Base-by-base conservation (phyloP, 345 rosid genomes). In the Salix purpurea region DNA sequence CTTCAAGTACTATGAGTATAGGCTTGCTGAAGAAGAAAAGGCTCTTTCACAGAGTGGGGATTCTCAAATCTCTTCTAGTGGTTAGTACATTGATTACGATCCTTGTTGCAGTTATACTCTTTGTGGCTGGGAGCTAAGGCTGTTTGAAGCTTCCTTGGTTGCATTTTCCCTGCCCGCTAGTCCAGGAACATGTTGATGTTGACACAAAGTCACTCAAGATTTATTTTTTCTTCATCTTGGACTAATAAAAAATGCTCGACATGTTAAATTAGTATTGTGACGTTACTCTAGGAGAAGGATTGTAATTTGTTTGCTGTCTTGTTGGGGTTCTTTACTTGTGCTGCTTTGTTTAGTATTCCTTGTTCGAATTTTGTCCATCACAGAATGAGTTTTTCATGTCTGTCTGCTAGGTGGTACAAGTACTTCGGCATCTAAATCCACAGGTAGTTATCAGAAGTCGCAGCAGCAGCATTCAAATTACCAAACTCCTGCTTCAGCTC, bases 401-500 rank as follows among this genome's bases (percentile, higher is more conserved):
- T 70, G 37, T 77, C 18, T 46, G 19, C 30, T 77, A 90, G 96
- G 86, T 80, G 86, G 81, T 83, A 86, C 80, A 14, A 82, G 84
- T 86, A 40, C 80, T 67, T 81, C 87, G 23, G 79, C 78, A 76
- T 84, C 92, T 65, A 87, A 89, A 67, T 75, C 86, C 18, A 54
- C 84, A 19, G 74, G 72, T 78, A 48, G 73, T 81, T 80, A 88
- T 40, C 89, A 87, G 78, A 84, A 90, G 72, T 82, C 87, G 36
- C 80, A 76, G 76, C 89, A 76, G 78, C 92, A 81, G 82, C 91
- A 87, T 75, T 78, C 88, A 69, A 87, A 90, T 79, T 96, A 88
- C 77, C 97, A 89, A 85, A 96, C 76, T 42, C 96, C 99, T 72
- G 94, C 98, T 52, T 90, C 99, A 70, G 97, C 99, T 79, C 85